These are phyloP conservation scores for Colletotrichum chlorophyti DNA, from an alignment of 2,329 filamentous ascomycete species.

Conservation along the genomic window DNA sequence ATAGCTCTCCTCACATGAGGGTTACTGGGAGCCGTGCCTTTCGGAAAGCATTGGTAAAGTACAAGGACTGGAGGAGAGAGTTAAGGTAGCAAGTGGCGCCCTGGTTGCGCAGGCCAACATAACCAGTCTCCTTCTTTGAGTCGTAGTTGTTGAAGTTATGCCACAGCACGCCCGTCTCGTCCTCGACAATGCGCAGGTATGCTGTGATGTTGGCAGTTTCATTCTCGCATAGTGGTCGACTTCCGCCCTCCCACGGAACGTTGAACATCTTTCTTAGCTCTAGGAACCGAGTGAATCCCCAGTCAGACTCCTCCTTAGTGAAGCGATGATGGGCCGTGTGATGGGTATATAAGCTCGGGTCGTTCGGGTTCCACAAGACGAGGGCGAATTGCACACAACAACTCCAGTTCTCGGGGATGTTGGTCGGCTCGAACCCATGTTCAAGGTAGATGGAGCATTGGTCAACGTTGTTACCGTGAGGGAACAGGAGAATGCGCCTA, in stretches of 20 bases:
- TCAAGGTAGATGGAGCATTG: constrained; percentile 95
- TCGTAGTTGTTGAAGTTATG: constrained; percentile 95
- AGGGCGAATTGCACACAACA: constrained; percentile 95
- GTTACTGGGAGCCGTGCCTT: constrained; percentile 65
- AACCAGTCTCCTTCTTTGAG: constrained; percentile 98
- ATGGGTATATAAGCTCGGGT: constrained; percentile 84
- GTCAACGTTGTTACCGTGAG: constrained; percentile 92
- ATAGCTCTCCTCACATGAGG: neutral
- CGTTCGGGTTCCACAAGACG: constrained; percentile 92
- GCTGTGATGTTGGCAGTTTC: constrained; percentile 82
- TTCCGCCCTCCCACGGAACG: constrained; percentile 73
- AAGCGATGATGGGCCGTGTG: constrained; percentile 93
- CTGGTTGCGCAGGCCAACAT: constrained; percentile 95
- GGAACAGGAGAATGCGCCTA: constrained; percentile 94
- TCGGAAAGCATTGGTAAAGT: constrained; percentile 91
- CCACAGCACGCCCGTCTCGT: constrained; percentile 89
- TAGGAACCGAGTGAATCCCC: constrained; percentile 97
- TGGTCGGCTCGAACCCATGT: constrained; percentile 79
- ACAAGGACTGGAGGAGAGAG: constrained; percentile 82
- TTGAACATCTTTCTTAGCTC: constrained; percentile 88
- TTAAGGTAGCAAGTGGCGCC: constrained; percentile 92
- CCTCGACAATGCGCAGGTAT: constrained; percentile 82
- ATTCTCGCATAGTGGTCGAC: constrained; percentile 77
- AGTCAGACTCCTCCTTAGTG: constrained; percentile 94
- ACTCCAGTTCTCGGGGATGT: constrained; percentile 89